Percentiles rank a stretch among this genome's conserved stretches.
Evolutionary conservation across 495 filamentous ascomycete species (phyloP).

Genomic region (Clavariopsis aquatica): DNA sequence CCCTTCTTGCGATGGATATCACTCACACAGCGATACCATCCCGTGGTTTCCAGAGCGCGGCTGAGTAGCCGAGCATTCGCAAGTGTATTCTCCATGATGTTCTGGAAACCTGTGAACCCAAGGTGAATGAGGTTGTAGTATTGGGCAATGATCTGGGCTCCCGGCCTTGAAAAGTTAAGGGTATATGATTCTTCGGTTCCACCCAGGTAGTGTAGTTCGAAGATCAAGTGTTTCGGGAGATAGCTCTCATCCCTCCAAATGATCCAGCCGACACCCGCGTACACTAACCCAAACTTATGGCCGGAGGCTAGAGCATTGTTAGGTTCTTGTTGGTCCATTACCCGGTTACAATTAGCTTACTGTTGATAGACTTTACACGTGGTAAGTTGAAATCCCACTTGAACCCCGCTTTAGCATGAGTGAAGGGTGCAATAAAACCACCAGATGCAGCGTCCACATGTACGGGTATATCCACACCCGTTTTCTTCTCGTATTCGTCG

Average conservation of each 20-base stretch:
- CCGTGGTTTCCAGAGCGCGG: conserved; percentile 66
- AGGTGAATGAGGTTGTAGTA: conserved; percentile 79
- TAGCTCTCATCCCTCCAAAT: conserved; percentile 69
- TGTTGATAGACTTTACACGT: conserved; percentile 74
- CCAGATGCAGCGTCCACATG: conserved; percentile 73
- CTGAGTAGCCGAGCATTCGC: conserved; percentile 67
- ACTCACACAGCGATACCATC: conserved; percentile 67
- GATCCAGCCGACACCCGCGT: conserved; percentile 72
- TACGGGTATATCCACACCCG: conserved; percentile 68
- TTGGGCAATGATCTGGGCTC: conserved; percentile 70
- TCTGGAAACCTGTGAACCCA: conserved; percentile 64
- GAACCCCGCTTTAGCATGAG: conserved; percentile 57
- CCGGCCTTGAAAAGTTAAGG: conserved; percentile 74
- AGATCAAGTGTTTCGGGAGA: conserved; percentile 70
- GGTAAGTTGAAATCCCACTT: conserved; percentile 73
- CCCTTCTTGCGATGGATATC: conserved; percentile 66
- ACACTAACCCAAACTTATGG: conserved; percentile 76
- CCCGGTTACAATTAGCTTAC: background rate
- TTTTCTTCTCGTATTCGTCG: conserved; percentile 64
- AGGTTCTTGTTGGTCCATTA: background rate
- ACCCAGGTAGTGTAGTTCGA: conserved; percentile 74
- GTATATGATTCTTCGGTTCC: conserved; percentile 74
- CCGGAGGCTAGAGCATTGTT: conserved; percentile 56
- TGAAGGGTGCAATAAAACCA: conserved; percentile 74
- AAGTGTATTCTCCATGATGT: conserved; percentile 72